These are phyloP conservation scores for Colletotrichum siamense DNA, from an alignment of 2,329 filamentous ascomycete genomes.

Conservation along the genomic window DNA sequence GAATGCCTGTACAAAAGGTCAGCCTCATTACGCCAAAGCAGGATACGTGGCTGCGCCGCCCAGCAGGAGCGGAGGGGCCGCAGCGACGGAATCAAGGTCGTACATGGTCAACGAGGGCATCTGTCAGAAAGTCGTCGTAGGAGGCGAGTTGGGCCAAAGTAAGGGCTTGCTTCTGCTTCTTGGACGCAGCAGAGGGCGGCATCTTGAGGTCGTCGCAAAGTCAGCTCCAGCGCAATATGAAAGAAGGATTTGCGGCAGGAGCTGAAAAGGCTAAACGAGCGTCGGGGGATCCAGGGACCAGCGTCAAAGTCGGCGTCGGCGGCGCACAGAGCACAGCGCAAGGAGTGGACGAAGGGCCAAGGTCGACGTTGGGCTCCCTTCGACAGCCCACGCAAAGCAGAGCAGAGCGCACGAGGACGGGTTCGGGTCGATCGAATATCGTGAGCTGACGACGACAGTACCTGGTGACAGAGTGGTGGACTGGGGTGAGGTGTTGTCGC, in stretches of 20 bases:
- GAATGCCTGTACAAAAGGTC: slow-evolving; percentile 68
- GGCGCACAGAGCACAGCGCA: slow-evolving; percentile 14
- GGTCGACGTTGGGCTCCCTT: slow-evolving; percentile 13
- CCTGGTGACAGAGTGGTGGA: neutral
- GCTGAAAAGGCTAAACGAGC: slow-evolving; percentile 15
- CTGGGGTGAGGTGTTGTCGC: neutral
- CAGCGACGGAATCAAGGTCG: slow-evolving; percentile 40
- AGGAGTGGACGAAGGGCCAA: slow-evolving; percentile 14
- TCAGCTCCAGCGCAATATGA: slow-evolving; percentile 1
- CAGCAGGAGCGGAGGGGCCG: neutral
- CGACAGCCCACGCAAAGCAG: slow-evolving; percentile 11
- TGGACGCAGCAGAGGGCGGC: slow-evolving; percentile 41
- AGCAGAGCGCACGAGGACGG: neutral
- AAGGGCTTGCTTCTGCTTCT: slow-evolving; percentile 70
- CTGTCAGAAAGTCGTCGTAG: slow-evolving; percentile 95
- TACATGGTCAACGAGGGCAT: slow-evolving; percentile 94
- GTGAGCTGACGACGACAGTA: neutral
- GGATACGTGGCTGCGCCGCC: neutral
- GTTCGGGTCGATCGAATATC: neutral
- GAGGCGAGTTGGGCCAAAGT: slow-evolving; percentile 87
- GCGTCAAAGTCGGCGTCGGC: neutral
- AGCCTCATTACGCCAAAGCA: slow-evolving; percentile 24
- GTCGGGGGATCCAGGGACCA: neutral
- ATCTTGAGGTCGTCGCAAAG: slow-evolving; percentile 29
- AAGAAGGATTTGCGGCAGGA: neutral